Percentiles rank a stretch among this genome's conserved stretches.
Evolutionary conservation across 2,329 filamentous ascomycete genomes (phyloP).

Genomic region (Cordyceps pruinosa): DNA sequence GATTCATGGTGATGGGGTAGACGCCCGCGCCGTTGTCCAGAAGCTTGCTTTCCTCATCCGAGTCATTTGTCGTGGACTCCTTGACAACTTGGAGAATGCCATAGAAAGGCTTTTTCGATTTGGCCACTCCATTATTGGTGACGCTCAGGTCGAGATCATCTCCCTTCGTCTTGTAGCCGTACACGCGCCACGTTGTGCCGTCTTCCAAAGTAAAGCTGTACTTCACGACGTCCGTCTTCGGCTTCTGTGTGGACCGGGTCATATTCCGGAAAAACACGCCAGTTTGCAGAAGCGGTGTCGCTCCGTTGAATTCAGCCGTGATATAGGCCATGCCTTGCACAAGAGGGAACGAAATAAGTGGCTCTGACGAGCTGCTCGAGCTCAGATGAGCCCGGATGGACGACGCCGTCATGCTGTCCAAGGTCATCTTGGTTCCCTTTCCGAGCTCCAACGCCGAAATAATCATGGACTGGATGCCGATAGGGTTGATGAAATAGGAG

Average conservation of each 20-base stretch:
- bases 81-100: constrained; percentile 82
- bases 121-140: constrained; percentile 56
- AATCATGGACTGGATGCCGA: constrained; percentile 74
- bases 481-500: constrained; percentile 71
- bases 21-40: constrained; percentile 72
- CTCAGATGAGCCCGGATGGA: constrained; percentile 63
- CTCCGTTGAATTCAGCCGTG: constrained; percentile 66
- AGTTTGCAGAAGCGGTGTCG: constrained; percentile 66
- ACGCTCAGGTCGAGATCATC: constrained; percentile 61
- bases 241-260: constrained; percentile 47
- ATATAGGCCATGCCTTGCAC: constrained; percentile 88
- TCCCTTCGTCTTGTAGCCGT: constrained; percentile 57
- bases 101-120: constrained; percentile 60
- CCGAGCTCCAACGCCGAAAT: constrained; percentile 72
- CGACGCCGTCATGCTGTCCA: constrained; percentile 48
- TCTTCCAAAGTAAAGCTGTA: constrained; percentile 69
- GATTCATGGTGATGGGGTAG: constrained; percentile 57
- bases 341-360: constrained; percentile 68
- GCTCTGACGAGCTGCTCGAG: constrained; percentile 41
- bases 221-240: constrained; percentile 63
- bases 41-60: constrained; percentile 28
- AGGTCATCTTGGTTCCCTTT: constrained; percentile 48
- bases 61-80: constrained; percentile 53
- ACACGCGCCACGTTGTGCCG: constrained; percentile 70
- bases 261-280: constrained; percentile 68